Base-by-base conservation (phyloP, 2,329 filamentous ascomycete species). In the Akanthomyces lecanii region DNA sequence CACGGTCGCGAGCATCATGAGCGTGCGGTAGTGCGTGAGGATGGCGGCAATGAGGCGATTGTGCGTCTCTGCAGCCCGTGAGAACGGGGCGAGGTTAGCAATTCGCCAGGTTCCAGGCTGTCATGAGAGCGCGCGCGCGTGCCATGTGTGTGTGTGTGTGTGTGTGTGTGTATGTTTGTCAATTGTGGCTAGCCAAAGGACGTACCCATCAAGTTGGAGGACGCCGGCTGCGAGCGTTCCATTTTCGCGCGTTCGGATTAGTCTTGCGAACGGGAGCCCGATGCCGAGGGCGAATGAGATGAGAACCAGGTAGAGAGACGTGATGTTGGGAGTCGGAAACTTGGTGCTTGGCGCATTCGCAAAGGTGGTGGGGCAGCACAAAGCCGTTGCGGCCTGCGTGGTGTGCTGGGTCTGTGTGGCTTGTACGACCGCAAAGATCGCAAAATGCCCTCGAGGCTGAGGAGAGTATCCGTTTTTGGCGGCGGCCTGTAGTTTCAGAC, bases 11-110 rank as follows among this genome's bases (percentile, higher is more conserved):
- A 78, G 72, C 72, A 77, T 75, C 70, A 78, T 77, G 53, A 80
- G 75, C 36, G 73, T 74, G 63, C 76, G 75, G 70, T 78, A 79
- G 63, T 74, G 76, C 12, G 74, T 77, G 53, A 80, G 76, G 60
- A 80, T 74, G 64, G 79, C 76, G 38, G 77, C 78, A 45, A 79
- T 72, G 65, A 80, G 77, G 47, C 77, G 74, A 66, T 80, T 77
- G 67, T 80, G 77, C 36, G 73, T 77, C 69, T 80, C 78, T 78
- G 64, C 10, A 36, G 28, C 28, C 28, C 28, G 28, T 4, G 28
- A 30, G 28, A 30, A 30, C 4, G 28, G 28, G 28, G 28, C 4
- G 28, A 4, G 28, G 28, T 30, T 30, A 30, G 28, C 28, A 6
- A 30, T 30, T 30, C 28, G 6, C 6, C 6, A 30, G 6, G 28